phyloP scores from a whole-genome alignment of 139 green algal species.

The Picochlorum sp. region DNA sequence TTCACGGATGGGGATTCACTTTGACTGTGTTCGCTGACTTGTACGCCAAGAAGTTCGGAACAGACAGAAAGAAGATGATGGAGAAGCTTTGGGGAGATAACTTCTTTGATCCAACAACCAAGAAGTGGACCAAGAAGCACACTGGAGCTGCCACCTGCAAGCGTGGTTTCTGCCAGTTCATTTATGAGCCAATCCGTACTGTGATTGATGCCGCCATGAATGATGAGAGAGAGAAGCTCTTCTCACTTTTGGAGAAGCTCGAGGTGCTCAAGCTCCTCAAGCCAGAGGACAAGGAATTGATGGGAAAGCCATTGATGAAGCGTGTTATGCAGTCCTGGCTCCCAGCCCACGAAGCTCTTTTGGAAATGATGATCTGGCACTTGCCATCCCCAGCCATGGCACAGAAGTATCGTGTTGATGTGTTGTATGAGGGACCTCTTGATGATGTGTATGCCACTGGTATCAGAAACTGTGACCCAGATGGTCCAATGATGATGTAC shows the following conservation, averaged over 20 bases:
- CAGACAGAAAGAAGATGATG: conserved; percentile 86
- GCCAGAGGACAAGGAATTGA: conserved; percentile 85
- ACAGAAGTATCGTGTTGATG: conserved; percentile 96
- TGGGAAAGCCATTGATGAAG: conserved; percentile 88
- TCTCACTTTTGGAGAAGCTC: conserved; percentile 88
- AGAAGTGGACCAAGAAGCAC: conserved; percentile 96
- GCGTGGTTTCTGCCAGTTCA: conserved; percentile 97
- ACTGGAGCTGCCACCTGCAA: conserved; percentile 80
- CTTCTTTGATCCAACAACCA: conserved; percentile 95
- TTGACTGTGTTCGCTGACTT: conserved; percentile 93
- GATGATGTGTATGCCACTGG: conserved; percentile 88
- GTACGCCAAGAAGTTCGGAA: conserved; percentile 96
- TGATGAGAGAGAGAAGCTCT: conserved; percentile 96
- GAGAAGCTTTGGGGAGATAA: conserved; percentile 94
- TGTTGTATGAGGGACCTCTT: conserved; percentile 94
- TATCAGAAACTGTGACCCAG: conserved; percentile 92
- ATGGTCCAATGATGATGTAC: conserved; percentile 98
- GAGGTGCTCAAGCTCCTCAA: conserved; percentile 72
- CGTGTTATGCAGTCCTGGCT: conserved; percentile 91
- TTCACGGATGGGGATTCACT: conserved; percentile 99
- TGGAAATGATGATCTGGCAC: conserved; percentile 99
- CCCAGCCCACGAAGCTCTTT: conserved; percentile 81
- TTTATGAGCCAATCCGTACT: conserved; percentile 93
- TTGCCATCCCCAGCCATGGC: conserved; percentile 71
- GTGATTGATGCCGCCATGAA: conserved; percentile 93